A percentile compares a stretch with the other conserved stretches of the same genome.
Evolutionary conservation across 257 asterid species (phyloP).

Genomic region (Salvia hispanica): DNA sequence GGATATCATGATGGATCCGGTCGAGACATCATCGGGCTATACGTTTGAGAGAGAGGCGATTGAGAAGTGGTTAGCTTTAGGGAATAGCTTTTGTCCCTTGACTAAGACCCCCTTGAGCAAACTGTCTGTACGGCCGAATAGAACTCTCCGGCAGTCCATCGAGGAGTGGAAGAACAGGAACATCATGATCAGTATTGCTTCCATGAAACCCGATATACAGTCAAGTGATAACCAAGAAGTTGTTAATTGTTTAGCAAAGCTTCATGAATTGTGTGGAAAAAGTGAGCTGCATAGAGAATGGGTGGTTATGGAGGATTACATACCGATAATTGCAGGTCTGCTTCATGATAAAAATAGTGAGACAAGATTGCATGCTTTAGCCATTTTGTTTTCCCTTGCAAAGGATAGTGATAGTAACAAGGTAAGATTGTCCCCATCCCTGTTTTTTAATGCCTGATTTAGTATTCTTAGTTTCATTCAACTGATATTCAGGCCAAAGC

Average conservation of each 20-base stretch:
- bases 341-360: slow-evolving; percentile 35
- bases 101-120: slow-evolving; percentile 40
- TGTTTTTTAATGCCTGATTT: not conserved
- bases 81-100: slow-evolving; percentile 43
- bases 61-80: slow-evolving; percentile 45
- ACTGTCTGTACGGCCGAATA: slow-evolving; percentile 41
- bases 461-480: not conserved
- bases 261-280: slow-evolving; percentile 30
- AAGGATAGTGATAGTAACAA: slow-evolving; percentile 46
- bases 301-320: slow-evolving; percentile 52
- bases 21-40: slow-evolving; percentile 45
- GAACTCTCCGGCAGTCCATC: slow-evolving; percentile 47
- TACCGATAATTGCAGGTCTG: slow-evolving; percentile 37
- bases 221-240: slow-evolving; percentile 36
- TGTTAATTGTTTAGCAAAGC: slow-evolving; percentile 33
- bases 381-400: slow-evolving; percentile 43
- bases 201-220: slow-evolving; percentile 41
- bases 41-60: slow-evolving; percentile 49
- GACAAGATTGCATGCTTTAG: slow-evolving; percentile 37
- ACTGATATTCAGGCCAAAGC: not conserved
- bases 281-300: slow-evolving; percentile 53
- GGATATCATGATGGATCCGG: slow-evolving; percentile 51
- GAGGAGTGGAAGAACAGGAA: slow-evolving; percentile 55
- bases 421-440: slow-evolving; percentile 26
- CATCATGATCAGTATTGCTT: slow-evolving; percentile 46